Evolutionary conservation across 2,329 filamentous ascomycete species (phyloP).

Genomic region (Botryotinia calthae): DNA sequence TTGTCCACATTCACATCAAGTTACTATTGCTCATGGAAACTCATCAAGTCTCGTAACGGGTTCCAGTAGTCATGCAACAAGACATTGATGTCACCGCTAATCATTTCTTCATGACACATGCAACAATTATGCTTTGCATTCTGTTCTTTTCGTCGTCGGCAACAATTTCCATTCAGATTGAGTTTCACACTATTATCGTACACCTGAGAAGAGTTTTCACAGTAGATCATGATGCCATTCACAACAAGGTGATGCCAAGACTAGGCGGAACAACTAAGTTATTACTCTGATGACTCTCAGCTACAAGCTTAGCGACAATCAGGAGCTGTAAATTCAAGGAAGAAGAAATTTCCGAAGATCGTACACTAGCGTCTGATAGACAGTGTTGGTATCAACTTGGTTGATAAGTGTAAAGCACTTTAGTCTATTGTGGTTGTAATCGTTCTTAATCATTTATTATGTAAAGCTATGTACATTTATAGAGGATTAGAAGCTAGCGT

Average conservation of each 20-base stretch:
- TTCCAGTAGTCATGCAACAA: accelerated
- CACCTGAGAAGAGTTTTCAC: not conserved
- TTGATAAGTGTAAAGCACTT: no score
- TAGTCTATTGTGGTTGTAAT: no score
- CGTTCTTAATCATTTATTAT: no score
- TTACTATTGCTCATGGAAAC: not conserved
- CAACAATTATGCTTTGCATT: not conserved
- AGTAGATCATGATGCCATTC: no score
- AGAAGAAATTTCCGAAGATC: not conserved
- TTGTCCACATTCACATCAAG: not conserved
- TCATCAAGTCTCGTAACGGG: accelerated
- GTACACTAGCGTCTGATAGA: not conserved
- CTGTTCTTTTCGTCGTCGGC: no score
- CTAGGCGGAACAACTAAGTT: not conserved
- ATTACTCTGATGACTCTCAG: no score
- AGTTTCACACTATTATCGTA: not conserved
- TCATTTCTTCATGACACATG: not conserved
- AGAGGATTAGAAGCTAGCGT: no score
- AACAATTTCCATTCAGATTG: not conserved
- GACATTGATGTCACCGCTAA: not conserved
- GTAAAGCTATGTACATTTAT: no score
- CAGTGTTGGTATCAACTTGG: no score
- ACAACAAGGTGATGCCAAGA: accelerated
- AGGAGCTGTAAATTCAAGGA: no score
- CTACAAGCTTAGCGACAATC: accelerated